These are phyloP conservation scores for Trichoderma koningiopsis DNA, from an alignment of 2,329 filamentous ascomycete genomes.

Conservation along the genomic window DNA sequence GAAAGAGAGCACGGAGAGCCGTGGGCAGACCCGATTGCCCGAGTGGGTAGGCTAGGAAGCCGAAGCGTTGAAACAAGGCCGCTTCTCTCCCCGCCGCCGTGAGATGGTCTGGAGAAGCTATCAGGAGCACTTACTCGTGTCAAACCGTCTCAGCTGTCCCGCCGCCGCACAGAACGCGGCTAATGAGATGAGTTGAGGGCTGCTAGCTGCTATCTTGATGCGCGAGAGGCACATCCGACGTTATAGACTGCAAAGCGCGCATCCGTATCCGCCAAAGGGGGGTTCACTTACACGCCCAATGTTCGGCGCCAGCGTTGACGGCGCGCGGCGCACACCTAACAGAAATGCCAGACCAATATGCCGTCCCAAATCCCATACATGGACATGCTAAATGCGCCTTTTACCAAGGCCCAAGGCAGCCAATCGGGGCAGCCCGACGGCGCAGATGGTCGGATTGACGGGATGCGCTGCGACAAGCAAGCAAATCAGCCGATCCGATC, in stretches of 20 bases:
- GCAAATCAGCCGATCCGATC: slow-evolving; percentile 19
- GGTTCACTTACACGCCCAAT: background rate
- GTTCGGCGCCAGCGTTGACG: background rate
- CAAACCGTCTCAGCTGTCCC: slow-evolving; percentile 7
- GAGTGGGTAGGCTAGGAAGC: slow-evolving; percentile 9
- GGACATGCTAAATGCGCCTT: slow-evolving; percentile 1
- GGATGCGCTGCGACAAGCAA: slow-evolving; percentile 13
- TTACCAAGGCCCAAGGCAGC: slow-evolving; percentile 1
- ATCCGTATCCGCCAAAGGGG: slow-evolving; percentile 1
- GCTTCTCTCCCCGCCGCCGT: slow-evolving; percentile 7
- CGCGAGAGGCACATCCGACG: slow-evolving; percentile 11
- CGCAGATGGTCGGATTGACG: slow-evolving; percentile 19
- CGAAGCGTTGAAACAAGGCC: background rate
- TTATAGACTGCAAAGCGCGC: background rate
- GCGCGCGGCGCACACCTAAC: background rate
- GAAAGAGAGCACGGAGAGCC: slow-evolving; percentile 8
- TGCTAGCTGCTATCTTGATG: background rate
- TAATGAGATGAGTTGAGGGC: background rate
- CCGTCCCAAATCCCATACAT: background rate
- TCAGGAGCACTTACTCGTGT: background rate
- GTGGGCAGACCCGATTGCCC: slow-evolving; percentile 20
- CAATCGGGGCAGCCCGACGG: slow-evolving; percentile 17
- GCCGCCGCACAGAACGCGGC: background rate
- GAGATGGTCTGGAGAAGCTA: background rate
- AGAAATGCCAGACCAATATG: background rate